Percentiles rank a stretch among this genome's conserved stretches.
Conservation (phyloP, 164 flowering plant species). For the Cinnamomum micranthum region DNA sequence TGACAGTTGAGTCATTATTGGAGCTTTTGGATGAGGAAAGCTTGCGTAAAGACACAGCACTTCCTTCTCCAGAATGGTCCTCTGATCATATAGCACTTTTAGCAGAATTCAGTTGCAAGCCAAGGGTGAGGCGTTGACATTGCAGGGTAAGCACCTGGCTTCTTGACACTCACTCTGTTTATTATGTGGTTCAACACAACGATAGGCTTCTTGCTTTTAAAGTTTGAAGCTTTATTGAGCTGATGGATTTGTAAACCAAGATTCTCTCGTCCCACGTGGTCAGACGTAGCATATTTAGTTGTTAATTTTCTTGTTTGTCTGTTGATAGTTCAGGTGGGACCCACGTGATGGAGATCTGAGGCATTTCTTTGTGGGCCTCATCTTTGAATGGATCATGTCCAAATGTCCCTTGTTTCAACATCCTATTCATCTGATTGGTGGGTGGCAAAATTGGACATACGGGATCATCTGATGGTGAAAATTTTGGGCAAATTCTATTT, state of each 20-base stretch:
- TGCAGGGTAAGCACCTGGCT: conserved; percentile 24
- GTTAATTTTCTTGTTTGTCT: background rate
- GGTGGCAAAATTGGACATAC: background rate
- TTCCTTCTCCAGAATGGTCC: conserved; percentile 99
- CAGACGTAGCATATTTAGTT: background rate
- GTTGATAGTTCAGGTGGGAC: background rate
- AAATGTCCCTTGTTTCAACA: background rate
- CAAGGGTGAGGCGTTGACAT: conserved; percentile 69
- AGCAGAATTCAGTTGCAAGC: conserved; percentile 95
- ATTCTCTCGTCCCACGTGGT: background rate
- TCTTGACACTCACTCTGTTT: background rate
- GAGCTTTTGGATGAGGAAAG: conserved; percentile 99
- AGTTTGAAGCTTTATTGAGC: background rate
- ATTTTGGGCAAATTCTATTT: too few relatives aligned
- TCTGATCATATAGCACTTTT: conserved; percentile 97
- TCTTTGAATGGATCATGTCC: background rate
- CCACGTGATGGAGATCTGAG: background rate
- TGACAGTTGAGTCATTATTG: conserved; percentile 84
- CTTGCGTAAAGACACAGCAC: conserved; percentile 91
- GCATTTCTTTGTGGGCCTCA: background rate
- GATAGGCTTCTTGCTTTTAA: background rate
- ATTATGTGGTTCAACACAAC: background rate
- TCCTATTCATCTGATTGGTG: background rate
- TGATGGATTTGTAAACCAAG: background rate
- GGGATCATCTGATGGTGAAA: background rate